Percentiles rank a stretch among this genome's conserved stretches.
phyloP scores from a whole-genome alignment of 108 stramenopile species.

The Thalassiosira profunda region DNA sequence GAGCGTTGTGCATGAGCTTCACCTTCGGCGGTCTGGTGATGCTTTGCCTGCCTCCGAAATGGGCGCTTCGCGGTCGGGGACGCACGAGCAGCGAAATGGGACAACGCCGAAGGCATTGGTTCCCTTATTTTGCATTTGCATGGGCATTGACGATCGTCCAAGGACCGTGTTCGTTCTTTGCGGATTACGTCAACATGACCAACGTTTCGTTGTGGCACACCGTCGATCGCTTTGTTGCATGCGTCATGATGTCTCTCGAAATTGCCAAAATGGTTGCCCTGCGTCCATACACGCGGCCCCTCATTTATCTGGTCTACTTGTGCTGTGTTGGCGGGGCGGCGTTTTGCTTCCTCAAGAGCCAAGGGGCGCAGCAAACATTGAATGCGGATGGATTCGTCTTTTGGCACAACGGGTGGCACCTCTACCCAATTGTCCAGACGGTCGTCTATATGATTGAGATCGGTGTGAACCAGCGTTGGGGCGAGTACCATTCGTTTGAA shows the following conservation, averaged over 20 bases:
- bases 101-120: constrained; percentile 35
- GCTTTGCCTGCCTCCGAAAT: constrained; percentile 28
- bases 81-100: neutral
- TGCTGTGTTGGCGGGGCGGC: constrained; percentile 11
- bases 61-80: constrained; percentile 21
- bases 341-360: constrained; percentile 39
- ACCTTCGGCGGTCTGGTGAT: constrained; percentile 38
- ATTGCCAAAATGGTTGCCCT: constrained; percentile 35
- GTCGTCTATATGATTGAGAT: constrained; percentile 24
- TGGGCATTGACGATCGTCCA: constrained; percentile 46
- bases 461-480: constrained; percentile 17
- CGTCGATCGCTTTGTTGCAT: constrained; percentile 43
- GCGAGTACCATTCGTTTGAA: constrained; percentile 33
- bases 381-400: constrained; percentile 44
- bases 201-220: constrained; percentile 32
- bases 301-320: constrained; percentile 25
- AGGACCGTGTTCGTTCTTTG: constrained; percentile 52
- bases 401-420: constrained; percentile 55
- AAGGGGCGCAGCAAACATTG: constrained; percentile 22
- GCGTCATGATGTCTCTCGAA: constrained; percentile 29
- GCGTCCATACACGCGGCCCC: constrained; percentile 40
- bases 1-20: constrained; percentile 49
- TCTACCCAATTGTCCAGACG: constrained; percentile 28
- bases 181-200: constrained; percentile 52
- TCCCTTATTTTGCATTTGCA: constrained; percentile 43